These are phyloP conservation scores for Penicillium ucsense DNA, from an alignment of 495 filamentous ascomycete genomes.

Conservation along the genomic window DNA sequence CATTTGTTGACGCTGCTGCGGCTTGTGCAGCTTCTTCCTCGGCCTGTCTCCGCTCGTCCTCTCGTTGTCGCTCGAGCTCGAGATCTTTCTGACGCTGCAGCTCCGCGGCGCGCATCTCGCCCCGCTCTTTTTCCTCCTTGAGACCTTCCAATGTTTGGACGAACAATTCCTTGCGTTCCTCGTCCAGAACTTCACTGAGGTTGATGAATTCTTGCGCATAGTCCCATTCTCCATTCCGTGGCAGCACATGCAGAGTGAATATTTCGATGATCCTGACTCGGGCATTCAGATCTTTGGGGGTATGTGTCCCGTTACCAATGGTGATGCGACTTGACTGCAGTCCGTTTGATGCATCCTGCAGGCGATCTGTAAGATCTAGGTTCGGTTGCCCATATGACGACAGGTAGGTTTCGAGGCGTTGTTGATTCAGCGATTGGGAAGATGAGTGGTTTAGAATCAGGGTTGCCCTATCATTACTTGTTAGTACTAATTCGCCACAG, in stretches of 20 bases:
- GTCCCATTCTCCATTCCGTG: conserved; percentile 87
- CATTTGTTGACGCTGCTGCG: conserved; percentile 34
- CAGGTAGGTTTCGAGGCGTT: conserved; percentile 82
- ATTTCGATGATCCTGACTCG: conserved; percentile 86
- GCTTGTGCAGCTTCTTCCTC: conserved; percentile 43
- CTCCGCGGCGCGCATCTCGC: conserved; percentile 58
- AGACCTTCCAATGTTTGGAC: conserved; percentile 54
- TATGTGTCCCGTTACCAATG: conserved; percentile 53
- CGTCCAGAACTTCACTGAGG: conserved; percentile 74
- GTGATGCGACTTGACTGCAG: conserved; percentile 21
- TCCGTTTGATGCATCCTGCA: conserved; percentile 27
- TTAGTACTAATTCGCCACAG: not conserved
- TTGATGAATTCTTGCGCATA: conserved; percentile 86
- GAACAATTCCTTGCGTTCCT: conserved; percentile 82
- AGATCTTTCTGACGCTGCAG: conserved; percentile 53
- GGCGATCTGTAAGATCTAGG: conserved; percentile 52
- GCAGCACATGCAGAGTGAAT: conserved; percentile 85
- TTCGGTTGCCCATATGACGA: conserved; percentile 63
- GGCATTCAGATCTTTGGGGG: conserved; percentile 64
- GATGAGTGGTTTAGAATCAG: conserved; percentile 80
- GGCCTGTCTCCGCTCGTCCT: conserved; percentile 50
- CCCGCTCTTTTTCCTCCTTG: conserved; percentile 59
- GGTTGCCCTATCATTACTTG: conserved; percentile 56
- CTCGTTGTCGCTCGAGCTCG: conserved; percentile 43
- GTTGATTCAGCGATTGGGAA: conserved; percentile 71